Base-by-base conservation (phyloP, 2,329 filamentous ascomycete genomes). In the Chaetomiaceae sp. region DNA sequence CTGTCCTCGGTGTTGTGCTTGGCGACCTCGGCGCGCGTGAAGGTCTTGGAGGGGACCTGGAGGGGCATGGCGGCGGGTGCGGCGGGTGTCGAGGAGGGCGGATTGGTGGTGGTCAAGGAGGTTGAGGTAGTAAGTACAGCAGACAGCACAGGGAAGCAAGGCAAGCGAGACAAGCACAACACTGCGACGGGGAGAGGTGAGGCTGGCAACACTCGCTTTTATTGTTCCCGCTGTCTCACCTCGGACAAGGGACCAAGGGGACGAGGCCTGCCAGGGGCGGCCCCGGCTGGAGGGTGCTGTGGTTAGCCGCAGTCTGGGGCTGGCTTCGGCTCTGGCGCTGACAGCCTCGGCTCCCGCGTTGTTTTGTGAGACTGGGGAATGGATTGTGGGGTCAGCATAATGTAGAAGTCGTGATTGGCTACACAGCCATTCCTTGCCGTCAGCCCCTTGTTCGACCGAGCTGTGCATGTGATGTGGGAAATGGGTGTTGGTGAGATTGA, bases 1-100 rank as follows among this genome's bases (percentile, higher is more conserved):
- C 83, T 84, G 54, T 89, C 84, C 39, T 85, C 81, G 47, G 76
- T 79, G 64, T 83, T 88, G 71, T 91, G 84, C 64, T 83, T 78
- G 52, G 83, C 82, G 57, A 93, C 85, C 65, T 88, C 76, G 46
- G 71, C 76, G 57, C 77, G 76, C 49, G 77, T 74, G 59, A 73
- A 79, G 18, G 74, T 76, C 59, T 76, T 68, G 54, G 66, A 59
- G 27, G 69, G 65, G 50, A 66, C 58, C 27, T 56, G 47, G 42
- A 62, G 54, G 40, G 49, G 32, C 52, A 56, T 53, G 41, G 38
- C 54, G 29, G 63, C 59, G 65, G 69, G 68, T 38, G 51, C 50
- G 5, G 33, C n/a, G 6, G 20, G 27, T 47, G 17, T 17, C 19
- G 15, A 17, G 37, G 5, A 20, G n/a, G 18, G 11, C 3, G 8